These are phyloP conservation scores for Alternaria consortialis DNA, from an alignment of 2,329 filamentous ascomycete genomes.

Conservation along the genomic window DNA sequence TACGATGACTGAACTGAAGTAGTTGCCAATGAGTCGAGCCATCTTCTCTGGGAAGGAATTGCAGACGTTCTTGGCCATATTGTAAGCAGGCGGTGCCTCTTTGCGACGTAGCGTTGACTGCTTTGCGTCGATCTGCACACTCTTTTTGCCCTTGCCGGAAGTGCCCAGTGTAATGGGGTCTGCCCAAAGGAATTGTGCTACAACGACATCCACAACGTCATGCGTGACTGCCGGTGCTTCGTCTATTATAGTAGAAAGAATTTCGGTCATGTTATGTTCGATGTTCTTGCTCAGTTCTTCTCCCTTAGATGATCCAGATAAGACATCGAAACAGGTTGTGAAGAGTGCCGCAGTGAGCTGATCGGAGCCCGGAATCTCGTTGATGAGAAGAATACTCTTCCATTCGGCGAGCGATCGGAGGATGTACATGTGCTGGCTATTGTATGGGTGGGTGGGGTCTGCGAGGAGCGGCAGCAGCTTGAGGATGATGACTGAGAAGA, in stretches of 20 bases:
- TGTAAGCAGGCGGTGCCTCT: slow-evolving; percentile 89
- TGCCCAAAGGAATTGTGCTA: slow-evolving; percentile 93
- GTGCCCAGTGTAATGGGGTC: slow-evolving; percentile 68
- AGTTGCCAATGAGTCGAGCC: slow-evolving; percentile 92
- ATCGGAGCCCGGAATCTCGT: slow-evolving; percentile 85
- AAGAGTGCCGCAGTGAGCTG: slow-evolving; percentile 78
- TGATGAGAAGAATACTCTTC: slow-evolving; percentile 91
- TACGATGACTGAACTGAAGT: slow-evolving; percentile 96
- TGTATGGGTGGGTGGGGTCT: slow-evolving; percentile 88
- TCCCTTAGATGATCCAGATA: slow-evolving; percentile 79
- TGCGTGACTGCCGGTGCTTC: slow-evolving; percentile 80
- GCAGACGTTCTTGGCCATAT: slow-evolving; percentile 95
- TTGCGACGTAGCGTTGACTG: slow-evolving; percentile 87
- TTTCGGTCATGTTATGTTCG: slow-evolving; percentile 87
- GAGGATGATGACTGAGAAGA: slow-evolving; percentile 88
- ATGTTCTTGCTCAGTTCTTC: slow-evolving; percentile 92
- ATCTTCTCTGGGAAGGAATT: slow-evolving; percentile 91
- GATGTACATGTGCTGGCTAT: slow-evolving; percentile 91
- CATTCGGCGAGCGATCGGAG: slow-evolving; percentile 88
- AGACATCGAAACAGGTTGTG: slow-evolving; percentile 88
- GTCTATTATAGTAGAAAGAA: slow-evolving; percentile 86
- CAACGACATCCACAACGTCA: slow-evolving; percentile 88
- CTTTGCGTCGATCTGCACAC: slow-evolving; percentile 70
- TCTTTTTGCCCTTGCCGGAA: slow-evolving; percentile 61
- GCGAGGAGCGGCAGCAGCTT: slow-evolving; percentile 85